Conservation (phyloP, 495 filamentous ascomycete genomes). For the Chaetomium cochliodes region DNA sequence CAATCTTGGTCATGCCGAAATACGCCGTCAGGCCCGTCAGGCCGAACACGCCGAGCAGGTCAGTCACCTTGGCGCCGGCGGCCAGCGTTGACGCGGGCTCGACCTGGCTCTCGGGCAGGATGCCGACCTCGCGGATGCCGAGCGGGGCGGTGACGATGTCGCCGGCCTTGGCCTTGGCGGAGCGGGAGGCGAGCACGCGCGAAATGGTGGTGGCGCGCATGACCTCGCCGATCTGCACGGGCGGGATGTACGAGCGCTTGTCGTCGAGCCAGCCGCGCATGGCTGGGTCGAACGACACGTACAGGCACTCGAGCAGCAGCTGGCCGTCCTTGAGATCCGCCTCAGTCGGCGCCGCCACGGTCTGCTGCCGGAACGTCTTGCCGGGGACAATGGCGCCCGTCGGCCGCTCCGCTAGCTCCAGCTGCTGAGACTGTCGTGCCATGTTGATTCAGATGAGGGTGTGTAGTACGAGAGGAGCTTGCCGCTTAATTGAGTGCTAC, state of each 20-base stretch:
- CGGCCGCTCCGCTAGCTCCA: constrained; percentile 54
- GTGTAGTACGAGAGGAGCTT: background rate
- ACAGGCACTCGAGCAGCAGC: constrained; percentile 63
- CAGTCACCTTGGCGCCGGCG: constrained; percentile 52
- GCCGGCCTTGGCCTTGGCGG: constrained; percentile 49
- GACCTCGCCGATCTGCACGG: constrained; percentile 61
- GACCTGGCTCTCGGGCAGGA: constrained; percentile 48
- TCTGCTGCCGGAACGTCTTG: constrained; percentile 55
- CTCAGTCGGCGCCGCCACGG: constrained; percentile 44
- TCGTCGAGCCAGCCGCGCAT: constrained; percentile 75
- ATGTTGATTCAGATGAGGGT: constrained; percentile 21
- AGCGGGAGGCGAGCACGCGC: constrained; percentile 47
- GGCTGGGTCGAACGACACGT: constrained; percentile 77
- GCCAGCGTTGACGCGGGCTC: constrained; percentile 45
- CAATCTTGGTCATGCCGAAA: constrained; percentile 64
- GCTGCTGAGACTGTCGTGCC: constrained; percentile 44
- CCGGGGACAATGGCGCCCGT: constrained; percentile 44
- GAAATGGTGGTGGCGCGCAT: constrained; percentile 65
- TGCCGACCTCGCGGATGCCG: constrained; percentile 63
- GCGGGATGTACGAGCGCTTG: constrained; percentile 63
- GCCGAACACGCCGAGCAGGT: constrained; percentile 61
- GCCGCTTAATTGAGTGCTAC: background rate
- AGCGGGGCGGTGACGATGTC: constrained; percentile 53
- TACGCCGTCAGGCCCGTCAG: constrained; percentile 65
- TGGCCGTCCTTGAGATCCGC: constrained; percentile 57